A percentile compares a stretch with the other conserved stretches of the same genome.
Evolutionary conservation across 2,329 filamentous ascomycete species (phyloP).

Genomic region (Aureobasidium sp.): DNA sequence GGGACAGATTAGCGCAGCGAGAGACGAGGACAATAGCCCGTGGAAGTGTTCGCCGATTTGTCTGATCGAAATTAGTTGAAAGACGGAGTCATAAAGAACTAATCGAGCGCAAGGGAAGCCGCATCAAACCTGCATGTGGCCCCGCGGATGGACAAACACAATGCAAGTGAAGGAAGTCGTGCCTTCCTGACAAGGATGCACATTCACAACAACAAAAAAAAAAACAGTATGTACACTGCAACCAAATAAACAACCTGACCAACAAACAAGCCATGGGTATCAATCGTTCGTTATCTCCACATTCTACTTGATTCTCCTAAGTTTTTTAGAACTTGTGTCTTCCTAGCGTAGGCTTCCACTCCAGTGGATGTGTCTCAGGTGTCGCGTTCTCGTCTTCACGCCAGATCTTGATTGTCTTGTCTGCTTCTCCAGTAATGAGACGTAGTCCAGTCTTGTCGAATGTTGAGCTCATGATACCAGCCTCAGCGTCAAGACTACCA

Average conservation of each 20-base stretch:
- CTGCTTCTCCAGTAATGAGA: conserved; percentile 75
- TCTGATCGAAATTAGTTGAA: not conserved
- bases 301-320: not conserved
- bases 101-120: conserved; percentile 1
- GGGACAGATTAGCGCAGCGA: not conserved
- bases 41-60: not conserved
- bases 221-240: not conserved
- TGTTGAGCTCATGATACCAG: conserved; percentile 87
- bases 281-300: conserved; percentile 12
- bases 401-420: conserved; percentile 97
- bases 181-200: not conserved
- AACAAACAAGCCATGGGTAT: not conserved
- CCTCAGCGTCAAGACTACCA: conserved; percentile 86
- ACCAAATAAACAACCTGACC: not conserved
- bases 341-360: conserved; percentile 80
- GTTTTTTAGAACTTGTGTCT: conserved; percentile 56
- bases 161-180: not conserved
- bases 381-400: conserved; percentile 88
- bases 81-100: not conserved
- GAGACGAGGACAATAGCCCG: not conserved
- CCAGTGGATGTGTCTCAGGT: conserved; percentile 80
- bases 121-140: not conserved
- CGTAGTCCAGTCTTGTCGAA: conserved; percentile 68
- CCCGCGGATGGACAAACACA: not conserved
- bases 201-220: not conserved